A percentile compares a stretch with the other conserved stretches of the same genome.
Conservation (phyloP, 2,329 filamentous ascomycete genomes). For the Aschersonia sp. region DNA sequence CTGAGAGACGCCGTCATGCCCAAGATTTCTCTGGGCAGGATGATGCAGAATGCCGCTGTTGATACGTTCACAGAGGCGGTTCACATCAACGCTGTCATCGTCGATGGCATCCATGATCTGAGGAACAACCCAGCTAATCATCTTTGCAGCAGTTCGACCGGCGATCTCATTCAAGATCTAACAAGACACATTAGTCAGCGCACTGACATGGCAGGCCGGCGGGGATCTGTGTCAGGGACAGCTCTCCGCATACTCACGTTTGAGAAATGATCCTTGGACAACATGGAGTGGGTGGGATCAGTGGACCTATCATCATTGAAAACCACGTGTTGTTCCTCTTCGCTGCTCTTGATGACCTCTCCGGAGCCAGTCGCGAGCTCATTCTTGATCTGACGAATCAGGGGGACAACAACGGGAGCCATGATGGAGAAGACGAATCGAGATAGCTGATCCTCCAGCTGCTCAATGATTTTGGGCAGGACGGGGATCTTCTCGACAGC, state of each 20-base stretch:
- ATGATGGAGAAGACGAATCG: constrained; percentile 86
- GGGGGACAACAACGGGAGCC: constrained; percentile 73
- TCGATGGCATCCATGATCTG: constrained; percentile 84
- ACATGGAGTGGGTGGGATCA: constrained; percentile 88
- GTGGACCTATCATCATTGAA: constrained; percentile 64
- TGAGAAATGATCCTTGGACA: constrained; percentile 90
- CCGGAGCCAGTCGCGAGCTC: constrained; percentile 76
- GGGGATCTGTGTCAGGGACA: too few species aligned
- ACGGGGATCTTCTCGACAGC: constrained; percentile 77
- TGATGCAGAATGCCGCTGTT: constrained; percentile 77
- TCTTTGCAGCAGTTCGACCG: constrained; percentile 64
- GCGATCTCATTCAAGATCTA: constrained; percentile 74
- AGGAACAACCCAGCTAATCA: constrained; percentile 75
- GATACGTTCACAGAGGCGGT: constrained; percentile 60
- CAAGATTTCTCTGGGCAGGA: constrained; percentile 60
- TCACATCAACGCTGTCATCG: constrained; percentile 54
- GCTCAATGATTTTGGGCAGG: constrained; percentile 70
- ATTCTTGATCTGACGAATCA: constrained; percentile 74
- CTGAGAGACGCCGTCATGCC: constrained; percentile 55
- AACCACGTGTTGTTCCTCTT: constrained; percentile 72
- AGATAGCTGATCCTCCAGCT: constrained; percentile 75
- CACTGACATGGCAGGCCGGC: neutral
- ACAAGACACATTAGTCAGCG: neutral
- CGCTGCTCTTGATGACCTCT: constrained; percentile 75
- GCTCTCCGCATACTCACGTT: constrained; percentile 37